phyloP scores from a whole-genome alignment of 768 basidiomycete genomes.

The Rubroboletus satanas region DNA sequence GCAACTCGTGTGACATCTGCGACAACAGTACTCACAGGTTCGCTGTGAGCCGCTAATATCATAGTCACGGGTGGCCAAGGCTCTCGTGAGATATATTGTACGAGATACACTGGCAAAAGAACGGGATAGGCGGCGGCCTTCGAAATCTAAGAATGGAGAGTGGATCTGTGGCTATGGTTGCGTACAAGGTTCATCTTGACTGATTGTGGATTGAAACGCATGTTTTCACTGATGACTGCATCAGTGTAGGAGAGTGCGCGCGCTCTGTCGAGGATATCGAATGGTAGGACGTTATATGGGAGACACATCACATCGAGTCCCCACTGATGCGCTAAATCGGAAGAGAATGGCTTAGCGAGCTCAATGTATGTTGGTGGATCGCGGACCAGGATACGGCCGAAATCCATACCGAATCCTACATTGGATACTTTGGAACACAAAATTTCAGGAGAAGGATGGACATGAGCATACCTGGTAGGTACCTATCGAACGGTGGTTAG shows the following conservation, averaged over 20 bases:
- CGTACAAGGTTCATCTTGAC: slow-evolving; percentile 46
- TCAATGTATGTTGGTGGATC: slow-evolving; percentile 21
- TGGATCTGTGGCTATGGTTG: slow-evolving; percentile 1
- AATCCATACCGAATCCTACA: slow-evolving; percentile 23
- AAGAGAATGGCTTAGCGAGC: slow-evolving; percentile 44
- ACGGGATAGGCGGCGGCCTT: slow-evolving; percentile 61
- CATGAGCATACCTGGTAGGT: slow-evolving; percentile 26
- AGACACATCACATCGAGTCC: slow-evolving; percentile 50
- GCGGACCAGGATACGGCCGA: slow-evolving; percentile 43
- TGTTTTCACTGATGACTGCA: slow-evolving; percentile 34
- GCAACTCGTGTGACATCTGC: not conserved
- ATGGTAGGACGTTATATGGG: slow-evolving; percentile 54
- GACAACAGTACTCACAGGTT: slow-evolving; percentile 19
- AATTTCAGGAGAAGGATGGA: not conserved
- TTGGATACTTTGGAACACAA: not conserved
- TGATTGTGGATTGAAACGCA: slow-evolving; percentile 42
- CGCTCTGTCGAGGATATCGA: slow-evolving; percentile 41
- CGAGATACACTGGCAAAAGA: slow-evolving; percentile 60
- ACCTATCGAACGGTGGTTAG: slow-evolving; percentile 23
- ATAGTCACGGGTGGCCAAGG: slow-evolving; percentile 30
- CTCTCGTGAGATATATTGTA: slow-evolving; percentile 40
- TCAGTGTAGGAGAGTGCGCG: slow-evolving; percentile 35
- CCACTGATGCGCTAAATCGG: slow-evolving; percentile 44
- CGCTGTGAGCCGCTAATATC: slow-evolving; percentile 25
- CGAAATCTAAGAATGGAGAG: slow-evolving; percentile 3